These are phyloP conservation scores for Podaxis sp. DNA, from an alignment of 768 basidiomycete genomes.

Conservation along the genomic window DNA sequence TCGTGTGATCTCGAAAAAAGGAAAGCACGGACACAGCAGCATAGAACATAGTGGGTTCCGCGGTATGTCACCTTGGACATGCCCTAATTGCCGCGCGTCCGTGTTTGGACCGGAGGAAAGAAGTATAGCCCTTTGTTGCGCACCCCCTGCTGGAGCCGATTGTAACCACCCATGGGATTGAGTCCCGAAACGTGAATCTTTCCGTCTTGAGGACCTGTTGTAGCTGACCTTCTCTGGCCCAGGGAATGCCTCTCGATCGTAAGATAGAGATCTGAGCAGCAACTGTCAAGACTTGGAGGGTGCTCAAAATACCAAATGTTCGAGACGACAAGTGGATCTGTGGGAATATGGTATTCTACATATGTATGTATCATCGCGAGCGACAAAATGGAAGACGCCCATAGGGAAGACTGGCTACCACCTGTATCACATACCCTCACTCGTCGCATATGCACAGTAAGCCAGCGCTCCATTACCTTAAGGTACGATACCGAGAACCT, in stretches of 20 bases:
- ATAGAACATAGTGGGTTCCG: conserved; percentile 44
- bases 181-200: conserved; percentile 24
- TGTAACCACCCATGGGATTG: conserved; percentile 44
- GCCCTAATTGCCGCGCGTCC: conserved; percentile 27
- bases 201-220: conserved; percentile 42
- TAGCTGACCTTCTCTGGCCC: conserved; percentile 47
- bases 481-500: too few relatives aligned
- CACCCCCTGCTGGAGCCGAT: conserved; percentile 59
- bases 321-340: conserved; percentile 6
- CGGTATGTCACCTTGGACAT: conserved; percentile 55
- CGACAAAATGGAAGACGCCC: conserved; percentile 9
- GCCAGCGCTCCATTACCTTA: not conserved
- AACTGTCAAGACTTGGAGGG: not conserved
- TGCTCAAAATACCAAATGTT: conserved; percentile 5
- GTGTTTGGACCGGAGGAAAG: not conserved
- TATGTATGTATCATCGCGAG: conserved; percentile 14
- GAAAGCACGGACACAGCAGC: conserved; percentile 43
- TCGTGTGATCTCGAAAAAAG: conserved; percentile 40
- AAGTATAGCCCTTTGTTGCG: conserved; percentile 10
- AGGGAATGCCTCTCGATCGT: conserved; percentile 32
- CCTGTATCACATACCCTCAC: not conserved
- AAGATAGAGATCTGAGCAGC: conserved; percentile 15
- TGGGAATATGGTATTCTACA: conserved; percentile 15
- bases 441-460: not conserved
- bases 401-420: conserved; percentile 4